These are phyloP conservation scores for Elsinoe necatrix DNA, from an alignment of 2,329 filamentous ascomycete species.

Conservation along the genomic window DNA sequence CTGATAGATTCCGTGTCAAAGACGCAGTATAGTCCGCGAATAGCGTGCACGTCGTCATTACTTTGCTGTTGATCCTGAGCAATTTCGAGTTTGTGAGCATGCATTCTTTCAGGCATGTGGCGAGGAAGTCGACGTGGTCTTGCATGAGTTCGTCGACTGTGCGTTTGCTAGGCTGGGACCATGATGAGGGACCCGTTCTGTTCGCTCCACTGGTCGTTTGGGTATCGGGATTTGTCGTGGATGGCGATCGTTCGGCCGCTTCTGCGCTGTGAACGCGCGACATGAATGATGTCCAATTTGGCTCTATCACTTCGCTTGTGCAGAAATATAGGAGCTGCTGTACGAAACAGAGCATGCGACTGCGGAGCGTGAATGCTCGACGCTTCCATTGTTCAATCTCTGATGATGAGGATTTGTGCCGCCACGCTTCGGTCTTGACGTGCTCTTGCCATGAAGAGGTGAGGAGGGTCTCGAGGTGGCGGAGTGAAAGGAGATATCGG, in stretches of 20 bases:
- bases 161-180: constrained; percentile 39
- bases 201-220: background rate
- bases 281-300: constrained; percentile 94
- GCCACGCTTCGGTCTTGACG: constrained; percentile 72
- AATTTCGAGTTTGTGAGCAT: constrained; percentile 98
- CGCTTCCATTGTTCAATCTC: constrained; percentile 87
- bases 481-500: constrained; percentile 81
- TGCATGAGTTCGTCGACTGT: constrained; percentile 98
- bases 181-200: background rate
- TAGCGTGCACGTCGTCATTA: constrained; percentile 91
- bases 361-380: constrained; percentile 80
- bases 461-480: constrained; percentile 80
- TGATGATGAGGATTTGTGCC: constrained; percentile 58
- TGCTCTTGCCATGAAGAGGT: constrained; percentile 87
- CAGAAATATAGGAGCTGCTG: constrained; percentile 96
- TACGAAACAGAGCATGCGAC: constrained; percentile 93
- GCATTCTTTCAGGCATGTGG: constrained; percentile 96
- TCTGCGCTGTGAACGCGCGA: constrained; percentile 59
- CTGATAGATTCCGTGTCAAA: constrained; percentile 74
- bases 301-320: constrained; percentile 93
- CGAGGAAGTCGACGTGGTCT: constrained; percentile 95
- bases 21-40: constrained; percentile 87
- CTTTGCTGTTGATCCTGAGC: constrained; percentile 87
- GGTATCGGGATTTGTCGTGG: background rate
- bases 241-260: constrained; percentile 40